Evolutionary conservation across 2,329 filamentous ascomycete genomes (phyloP).

Genomic region (Aspergillus sp.): DNA sequence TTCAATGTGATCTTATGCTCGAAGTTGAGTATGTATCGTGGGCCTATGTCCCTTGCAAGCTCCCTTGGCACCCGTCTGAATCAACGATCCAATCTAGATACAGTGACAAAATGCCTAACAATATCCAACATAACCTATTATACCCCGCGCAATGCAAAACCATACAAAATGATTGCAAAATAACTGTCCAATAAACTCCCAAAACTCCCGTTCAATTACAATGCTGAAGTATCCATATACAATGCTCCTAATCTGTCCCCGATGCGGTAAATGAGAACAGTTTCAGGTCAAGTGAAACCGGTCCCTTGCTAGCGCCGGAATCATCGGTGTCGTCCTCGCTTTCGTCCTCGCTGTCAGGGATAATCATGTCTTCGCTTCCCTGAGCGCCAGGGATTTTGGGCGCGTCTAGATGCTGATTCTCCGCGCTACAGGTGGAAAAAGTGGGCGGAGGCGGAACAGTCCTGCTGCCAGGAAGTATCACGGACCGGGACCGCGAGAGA

Average conservation of each 20-base stretch:
- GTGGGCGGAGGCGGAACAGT: neutral
- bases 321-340: constrained; percentile 19
- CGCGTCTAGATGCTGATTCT: neutral
- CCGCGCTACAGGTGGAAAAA: neutral
- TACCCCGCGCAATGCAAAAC: neutral
- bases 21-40: neutral
- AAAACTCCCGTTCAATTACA: neutral
- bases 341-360: constrained; percentile 45
- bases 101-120: neutral
- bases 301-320: constrained; percentile 3
- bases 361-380: constrained; percentile 48
- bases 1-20: neutral
- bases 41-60: neutral
- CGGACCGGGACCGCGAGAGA: constrained; percentile 31
- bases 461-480: constrained; percentile 20
- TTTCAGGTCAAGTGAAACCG: constrained; percentile 26
- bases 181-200: neutral
- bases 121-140: constrained; percentile 3
- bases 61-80: neutral
- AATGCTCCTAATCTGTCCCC: neutral
- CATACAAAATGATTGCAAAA: neutral
- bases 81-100: neutral
- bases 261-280: constrained; percentile 28
- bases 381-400: constrained; percentile 9
- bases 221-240: neutral